Evolutionary conservation across 371 early-diverging fungal genomes (phyloP), one percentile per base, ranked within the genome.

Genomic region (Parasitella parasitica): DNA sequence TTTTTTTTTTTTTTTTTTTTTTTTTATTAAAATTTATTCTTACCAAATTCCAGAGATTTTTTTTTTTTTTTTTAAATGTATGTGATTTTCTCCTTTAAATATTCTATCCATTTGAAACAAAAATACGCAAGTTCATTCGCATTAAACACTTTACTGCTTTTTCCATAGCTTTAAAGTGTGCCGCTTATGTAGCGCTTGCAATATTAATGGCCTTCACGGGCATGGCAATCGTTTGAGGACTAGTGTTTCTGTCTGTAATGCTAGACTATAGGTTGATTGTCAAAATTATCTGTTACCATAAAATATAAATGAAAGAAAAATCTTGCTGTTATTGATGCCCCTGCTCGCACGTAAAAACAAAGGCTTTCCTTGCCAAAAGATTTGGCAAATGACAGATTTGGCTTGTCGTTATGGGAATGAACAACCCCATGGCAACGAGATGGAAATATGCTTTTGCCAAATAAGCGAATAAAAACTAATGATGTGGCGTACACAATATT

Each of bases 101-200:
- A n/a, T n/a, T n/a, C n/a, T 20, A 28, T 28, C n/a, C 36, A 12
- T 46, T 54, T 39, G 2, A 8, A 39, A 24, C 46, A 67, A 6
- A 8, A 39, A 34, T 48, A 67, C 58, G 68, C 68, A 67, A 67
- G 68, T 67, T 67, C 68, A 67, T 67, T 67, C 68, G 68, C 68
- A 63, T 58, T 59, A 67, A 16, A 58, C 58, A 63, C 68, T 37
- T 63, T 20, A 54, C 20, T 62, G 68, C 68, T 67, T 38, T 49
- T 16, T 62, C 50, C 13, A 63, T 63, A 63, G 63, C 68, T 41
- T 43, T 50, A 39, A 49, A 27, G 68, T 67, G 51, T 62, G 54
- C 63, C 39, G 68, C 68, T 67, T 61, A 67, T 54, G 68, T 67
- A 67, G 68, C 68, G 68, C 68, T 67, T 67, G 68, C 68, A 63